A percentile compares a stretch with the other conserved stretches of the same genome.
Evolutionary conservation across 1,284 basidiomycete species (phyloP).

Genomic region (Golubevia pallescens): DNA sequence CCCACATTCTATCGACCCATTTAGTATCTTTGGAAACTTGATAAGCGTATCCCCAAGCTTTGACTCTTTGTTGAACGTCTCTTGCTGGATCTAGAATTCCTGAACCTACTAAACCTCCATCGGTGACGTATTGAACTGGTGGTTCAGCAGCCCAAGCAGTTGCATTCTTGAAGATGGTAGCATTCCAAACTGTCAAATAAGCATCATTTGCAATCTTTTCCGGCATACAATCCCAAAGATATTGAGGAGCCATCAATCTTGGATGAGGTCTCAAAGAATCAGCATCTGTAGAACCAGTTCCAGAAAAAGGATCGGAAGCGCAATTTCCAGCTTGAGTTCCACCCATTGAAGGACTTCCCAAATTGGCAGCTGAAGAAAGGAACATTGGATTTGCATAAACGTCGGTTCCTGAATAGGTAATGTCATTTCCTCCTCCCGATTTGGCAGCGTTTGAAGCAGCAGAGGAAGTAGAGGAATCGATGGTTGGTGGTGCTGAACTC

Average conservation of each 20-base stretch:
- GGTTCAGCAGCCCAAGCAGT: constrained; percentile 29
- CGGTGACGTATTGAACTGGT: constrained; percentile 36
- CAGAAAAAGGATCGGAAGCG: no score
- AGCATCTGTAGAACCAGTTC: no score
- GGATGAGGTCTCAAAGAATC: constrained; percentile 39
- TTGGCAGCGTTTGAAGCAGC: constrained; percentile 48
- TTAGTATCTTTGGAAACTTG: constrained; percentile 44
- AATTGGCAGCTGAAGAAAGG: neutral
- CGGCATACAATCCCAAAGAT: constrained; percentile 53
- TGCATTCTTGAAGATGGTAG: constrained; percentile 57
- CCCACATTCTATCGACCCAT: constrained; percentile 51
- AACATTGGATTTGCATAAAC: constrained; percentile 59
- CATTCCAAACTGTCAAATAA: constrained; percentile 62
- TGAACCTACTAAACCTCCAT: constrained; percentile 38
- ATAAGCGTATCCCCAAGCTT: constrained; percentile 60
- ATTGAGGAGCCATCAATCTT: constrained; percentile 49
- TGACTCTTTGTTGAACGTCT: constrained; percentile 55
- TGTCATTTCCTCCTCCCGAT: constrained; percentile 43
- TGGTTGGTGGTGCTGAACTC: no score
- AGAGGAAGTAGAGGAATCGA: neutral
- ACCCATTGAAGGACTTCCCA: no score
- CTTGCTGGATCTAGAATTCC: constrained; percentile 62
- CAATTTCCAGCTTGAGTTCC: no score
- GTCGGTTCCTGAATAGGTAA: constrained; percentile 56
- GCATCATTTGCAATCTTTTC: constrained; percentile 54